Conservation (phyloP, 805 yeast species). For the Alloascoidea hylecoeti region DNA sequence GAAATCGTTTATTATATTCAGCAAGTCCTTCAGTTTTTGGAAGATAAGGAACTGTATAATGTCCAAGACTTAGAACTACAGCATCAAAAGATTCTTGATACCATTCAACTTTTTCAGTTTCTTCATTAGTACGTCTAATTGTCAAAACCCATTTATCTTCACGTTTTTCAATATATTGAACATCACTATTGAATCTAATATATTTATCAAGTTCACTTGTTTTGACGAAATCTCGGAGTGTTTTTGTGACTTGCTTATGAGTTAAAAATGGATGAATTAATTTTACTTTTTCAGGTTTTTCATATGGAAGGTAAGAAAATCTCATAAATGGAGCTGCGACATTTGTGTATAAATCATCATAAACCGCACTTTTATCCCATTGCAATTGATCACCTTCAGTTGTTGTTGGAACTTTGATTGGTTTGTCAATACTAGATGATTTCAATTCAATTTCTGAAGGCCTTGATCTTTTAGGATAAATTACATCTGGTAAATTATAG, state of each 20-base stretch:
- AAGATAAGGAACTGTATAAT: conserved; percentile 30
- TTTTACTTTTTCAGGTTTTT: background rate
- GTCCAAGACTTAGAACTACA: conserved; percentile 31
- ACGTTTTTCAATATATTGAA: conserved; percentile 14
- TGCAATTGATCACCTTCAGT: conserved; percentile 20
- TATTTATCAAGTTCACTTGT: background rate
- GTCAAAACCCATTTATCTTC: conserved; percentile 19
- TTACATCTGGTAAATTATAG: conserved; percentile 19
- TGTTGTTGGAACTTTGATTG: conserved; percentile 11
- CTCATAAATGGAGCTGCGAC: conserved; percentile 22
- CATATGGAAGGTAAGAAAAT: conserved; percentile 13
- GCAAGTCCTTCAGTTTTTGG: conserved; percentile 27
- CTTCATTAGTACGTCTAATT: conserved; percentile 6
- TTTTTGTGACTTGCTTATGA: background rate
- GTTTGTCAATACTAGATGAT: conserved; percentile 2
- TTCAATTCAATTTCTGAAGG: background rate
- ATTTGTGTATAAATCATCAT: conserved; percentile 22
- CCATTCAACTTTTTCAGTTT: conserved; percentile 14
- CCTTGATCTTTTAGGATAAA: conserved; percentile 9
- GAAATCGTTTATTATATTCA: conserved; percentile 16
- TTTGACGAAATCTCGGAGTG: background rate
- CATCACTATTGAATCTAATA: conserved; percentile 17
- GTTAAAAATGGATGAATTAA: background rate
- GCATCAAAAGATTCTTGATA: conserved; percentile 17
- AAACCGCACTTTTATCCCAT: conserved; percentile 24